Evolutionary conservation across 495 filamentous ascomycete genomes (phyloP), one percentile per base, ranked within the genome.

Genomic region (Sporormia fimetaria): DNA sequence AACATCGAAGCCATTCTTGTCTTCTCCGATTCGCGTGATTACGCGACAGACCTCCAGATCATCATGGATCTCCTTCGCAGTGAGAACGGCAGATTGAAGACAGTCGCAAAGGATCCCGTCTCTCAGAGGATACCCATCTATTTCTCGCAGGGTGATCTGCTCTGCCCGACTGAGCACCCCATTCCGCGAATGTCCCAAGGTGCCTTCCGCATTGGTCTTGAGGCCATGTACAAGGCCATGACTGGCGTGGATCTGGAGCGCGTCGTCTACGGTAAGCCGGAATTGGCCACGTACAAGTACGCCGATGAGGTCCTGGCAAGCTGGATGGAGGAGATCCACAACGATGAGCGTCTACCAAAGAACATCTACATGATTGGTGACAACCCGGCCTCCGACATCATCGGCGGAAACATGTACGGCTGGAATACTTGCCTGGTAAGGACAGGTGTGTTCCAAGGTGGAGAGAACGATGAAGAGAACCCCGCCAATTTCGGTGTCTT

Each of bases 331-430:
- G 58, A 73, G 55, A 70, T 86, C 52, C 80, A 84, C 63, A 75
- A 75, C 59, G 77, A 83, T 58, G 73, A 78, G 62, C 64, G 60
- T 25, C 63, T 86, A 2, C 81, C 80, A 6, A 52, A 74, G 52
- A 82, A 85, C 61, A 63, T 85, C 56, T 85, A 86, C 70, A 86
- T 86, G 81, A 64, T 86, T 25, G 81, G 81, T 49, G 81, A 86
- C 63, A 85, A 84, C 64, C 81, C 79, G 12, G 77, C 77, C 21
- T 81, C 77, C 21, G 80, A 85, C 56, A 84, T 86, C 56, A 67
- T 82, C 49, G 79, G 81, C 45, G 80, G 80, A 39, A 85, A 84
- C 65, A 78, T 79, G 69, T 81, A 86, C 63, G 77, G 78, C 39
- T 85, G 81, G 81, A 84, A 85, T 62, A 84, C 75, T 56, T 66